Evolutionary conservation across 129 eudicot species (phyloP), one percentile per base, ranked within the genome.

Genomic region (Flaveria bidentis): DNA sequence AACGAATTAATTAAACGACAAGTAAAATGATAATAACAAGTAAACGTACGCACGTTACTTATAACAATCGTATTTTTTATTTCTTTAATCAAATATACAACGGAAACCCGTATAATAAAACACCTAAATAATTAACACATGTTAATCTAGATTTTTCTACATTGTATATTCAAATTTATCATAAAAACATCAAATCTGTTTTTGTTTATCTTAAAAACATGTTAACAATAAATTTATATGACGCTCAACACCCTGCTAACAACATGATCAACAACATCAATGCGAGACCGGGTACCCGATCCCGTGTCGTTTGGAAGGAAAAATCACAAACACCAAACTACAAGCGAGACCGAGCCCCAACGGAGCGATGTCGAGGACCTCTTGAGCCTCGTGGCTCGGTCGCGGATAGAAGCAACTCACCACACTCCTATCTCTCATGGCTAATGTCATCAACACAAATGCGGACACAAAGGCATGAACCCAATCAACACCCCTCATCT

Each of bases 221-320:
- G 3, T 45, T 45, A 45, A 1, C 14, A 11, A 45, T 45, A 9
- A 11, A 45, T 11, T 11, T 45, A 45, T 1, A 45, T 1, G 0
- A 45, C 50, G 8, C 2, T 8, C 50, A 45, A 45, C 3, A 45
- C 13, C 50, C 50, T 45, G 50, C 14, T 45, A 45, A 45, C 13
- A 45, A 45, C 50, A 45, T 1, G 13, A 58, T 41, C 5, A 15
- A 16, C 1, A 44, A 10, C 42, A 73, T 82, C 51, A 82, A 76
- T 83, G 82, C 58, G 87, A 69, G 1, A 87, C 89, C n/a, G 98
- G 98, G 76, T 85, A 88, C 1, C 98, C 98, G 76, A 93, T 93
- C 4, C 98, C 98, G 76, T 93, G 95, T 57, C 96, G 84, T 50
- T 79, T 85, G 10, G 92, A 84, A 13, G 98, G 98, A 23, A 93